Conservation (phyloP, 225 moss, liverwort and hornwort genomes). For the Neckera pumila region DNA sequence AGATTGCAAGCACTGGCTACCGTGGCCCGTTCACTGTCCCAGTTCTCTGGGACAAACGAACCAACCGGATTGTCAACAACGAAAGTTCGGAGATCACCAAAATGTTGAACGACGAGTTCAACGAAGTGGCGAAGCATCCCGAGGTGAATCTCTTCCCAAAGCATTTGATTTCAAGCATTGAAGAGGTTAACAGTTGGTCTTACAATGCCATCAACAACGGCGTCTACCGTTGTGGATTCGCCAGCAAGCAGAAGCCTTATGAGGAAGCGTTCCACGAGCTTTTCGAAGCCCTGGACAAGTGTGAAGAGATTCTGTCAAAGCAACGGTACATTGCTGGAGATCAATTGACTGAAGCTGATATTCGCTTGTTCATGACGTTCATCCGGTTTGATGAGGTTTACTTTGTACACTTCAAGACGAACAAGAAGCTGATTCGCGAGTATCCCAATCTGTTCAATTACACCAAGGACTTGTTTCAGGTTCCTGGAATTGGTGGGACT, state of each 20-base stretch:
- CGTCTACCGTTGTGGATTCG: constrained; percentile 50
- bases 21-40: not conserved
- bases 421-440: constrained; percentile 65
- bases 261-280: constrained; percentile 53
- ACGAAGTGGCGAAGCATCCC: constrained; percentile 5
- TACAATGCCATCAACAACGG: constrained; percentile 52
- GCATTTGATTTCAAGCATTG: constrained; percentile 12
- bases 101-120: not conserved
- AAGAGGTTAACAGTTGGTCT: constrained; percentile 34
- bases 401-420: constrained; percentile 71
- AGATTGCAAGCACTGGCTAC: not conserved
- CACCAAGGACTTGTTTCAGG: constrained; percentile 65
- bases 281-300: constrained; percentile 58
- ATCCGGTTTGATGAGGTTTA: constrained; percentile 34
- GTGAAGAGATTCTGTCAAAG: constrained; percentile 58
- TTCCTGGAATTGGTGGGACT: constrained; percentile 43
- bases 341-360: constrained; percentile 59
- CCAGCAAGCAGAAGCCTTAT: constrained; percentile 39
- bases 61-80: not conserved
- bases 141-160: constrained; percentile 28
- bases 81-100: not conserved
- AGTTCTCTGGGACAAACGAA: not conserved
- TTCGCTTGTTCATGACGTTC: constrained; percentile 43
- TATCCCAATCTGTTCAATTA: constrained; percentile 80
- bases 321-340: constrained; percentile 77